Percentiles rank a stretch among this genome's conserved stretches.
Conservation (phyloP, 2,329 filamentous ascomycete species). For the Fusarium scirpi region DNA sequence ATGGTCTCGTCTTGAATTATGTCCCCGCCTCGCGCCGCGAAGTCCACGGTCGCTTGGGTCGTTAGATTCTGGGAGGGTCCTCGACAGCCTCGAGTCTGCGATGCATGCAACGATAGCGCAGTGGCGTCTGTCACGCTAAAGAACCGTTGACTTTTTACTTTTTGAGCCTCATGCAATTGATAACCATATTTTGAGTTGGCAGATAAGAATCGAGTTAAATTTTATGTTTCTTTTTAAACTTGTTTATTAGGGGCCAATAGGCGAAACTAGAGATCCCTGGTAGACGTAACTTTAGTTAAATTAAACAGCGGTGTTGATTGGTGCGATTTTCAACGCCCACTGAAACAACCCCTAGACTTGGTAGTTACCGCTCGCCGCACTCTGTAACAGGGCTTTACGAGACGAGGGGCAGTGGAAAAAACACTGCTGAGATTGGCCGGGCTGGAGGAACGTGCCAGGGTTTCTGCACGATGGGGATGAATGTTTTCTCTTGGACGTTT, state of each 20-base stretch:
- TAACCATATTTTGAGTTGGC: background rate
- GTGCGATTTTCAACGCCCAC: constrained; percentile 8
- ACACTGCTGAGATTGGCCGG: background rate
- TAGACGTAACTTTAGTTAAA: background rate
- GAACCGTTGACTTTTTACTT: background rate
- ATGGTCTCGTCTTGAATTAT: constrained; percentile 1
- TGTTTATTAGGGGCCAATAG: constrained; percentile 5
- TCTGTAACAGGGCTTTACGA: constrained; percentile 20
- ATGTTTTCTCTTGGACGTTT: constrained; percentile 16
- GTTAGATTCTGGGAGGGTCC: background rate
- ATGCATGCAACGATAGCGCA: background rate
- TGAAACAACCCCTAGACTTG: constrained; percentile 16
- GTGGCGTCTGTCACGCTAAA: background rate
- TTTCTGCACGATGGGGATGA: background rate
- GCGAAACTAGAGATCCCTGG: constrained; percentile 1
- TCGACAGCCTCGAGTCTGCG: background rate
- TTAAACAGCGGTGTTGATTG: constrained; percentile 16
- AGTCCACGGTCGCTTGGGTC: background rate
- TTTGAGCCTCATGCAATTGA: background rate
- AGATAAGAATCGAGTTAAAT: background rate
- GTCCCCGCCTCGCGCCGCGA: background rate
- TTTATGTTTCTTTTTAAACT: constrained; percentile 27
- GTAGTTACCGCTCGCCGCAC: constrained; percentile 1
- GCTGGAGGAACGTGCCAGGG: background rate
- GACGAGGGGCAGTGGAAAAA: background rate